These are phyloP conservation scores for Metarhizium anisopliae DNA, from an alignment of 2,329 filamentous ascomycete species.

Conservation along the genomic window DNA sequence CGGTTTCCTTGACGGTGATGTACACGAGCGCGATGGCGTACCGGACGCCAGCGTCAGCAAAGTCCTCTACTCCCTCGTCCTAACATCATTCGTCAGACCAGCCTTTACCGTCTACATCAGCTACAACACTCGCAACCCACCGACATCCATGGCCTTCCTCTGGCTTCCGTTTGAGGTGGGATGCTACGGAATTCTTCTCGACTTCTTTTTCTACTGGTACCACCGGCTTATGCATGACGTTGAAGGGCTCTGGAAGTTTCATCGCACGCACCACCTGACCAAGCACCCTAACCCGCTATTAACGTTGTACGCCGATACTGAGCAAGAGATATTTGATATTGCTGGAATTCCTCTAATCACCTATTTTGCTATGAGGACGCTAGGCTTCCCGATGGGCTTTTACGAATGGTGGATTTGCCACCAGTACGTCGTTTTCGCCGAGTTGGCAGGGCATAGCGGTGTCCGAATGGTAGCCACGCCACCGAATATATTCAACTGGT, in stretches of 20 bases:
- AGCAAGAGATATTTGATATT: slow-evolving; percentile 7
- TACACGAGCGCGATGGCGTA: slow-evolving; percentile 6
- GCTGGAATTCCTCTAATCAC: slow-evolving; percentile 4
- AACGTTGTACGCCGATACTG: slow-evolving; percentile 3
- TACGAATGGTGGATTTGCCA: slow-evolving; percentile 8
- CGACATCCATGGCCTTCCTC: not conserved
- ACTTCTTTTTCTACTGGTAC: slow-evolving; percentile 9
- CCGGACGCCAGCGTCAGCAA: slow-evolving; percentile 4
- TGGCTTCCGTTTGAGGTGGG: not conserved
- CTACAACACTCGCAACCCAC: slow-evolving; percentile 1
- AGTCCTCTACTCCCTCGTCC: slow-evolving; percentile 1
- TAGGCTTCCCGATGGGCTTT: slow-evolving; percentile 7
- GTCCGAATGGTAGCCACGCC: not conserved
- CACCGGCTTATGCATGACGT: slow-evolving; percentile 7
- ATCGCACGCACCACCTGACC: slow-evolving; percentile 7
- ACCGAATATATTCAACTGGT: not conserved
- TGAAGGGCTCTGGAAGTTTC: slow-evolving; percentile 4
- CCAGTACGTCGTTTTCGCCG: slow-evolving; percentile 6
- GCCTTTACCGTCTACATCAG: slow-evolving; percentile 4
- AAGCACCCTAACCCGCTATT: slow-evolving; percentile 7
- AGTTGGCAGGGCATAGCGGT: slow-evolving; percentile 6
- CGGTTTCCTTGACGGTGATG: slow-evolving; percentile 6
- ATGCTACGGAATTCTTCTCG: slow-evolving; percentile 2
- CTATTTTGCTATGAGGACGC: slow-evolving; percentile 5
- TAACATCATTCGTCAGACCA: slow-evolving; percentile 3